These are phyloP conservation scores for Periconia macrospinosa DNA, from an alignment of 2,329 filamentous ascomycete genomes.

Conservation along the genomic window DNA sequence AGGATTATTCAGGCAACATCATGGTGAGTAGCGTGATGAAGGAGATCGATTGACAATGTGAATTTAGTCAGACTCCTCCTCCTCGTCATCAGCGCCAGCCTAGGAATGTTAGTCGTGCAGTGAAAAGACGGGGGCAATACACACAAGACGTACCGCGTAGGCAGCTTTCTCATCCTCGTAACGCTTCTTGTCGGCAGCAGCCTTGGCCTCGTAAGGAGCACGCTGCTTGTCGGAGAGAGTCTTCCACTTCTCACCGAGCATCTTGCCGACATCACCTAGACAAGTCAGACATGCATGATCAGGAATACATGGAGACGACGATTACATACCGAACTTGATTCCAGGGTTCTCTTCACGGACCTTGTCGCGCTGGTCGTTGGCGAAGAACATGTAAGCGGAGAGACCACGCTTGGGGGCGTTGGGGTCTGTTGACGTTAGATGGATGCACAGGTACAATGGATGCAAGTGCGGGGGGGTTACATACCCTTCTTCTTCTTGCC, in stretches of 20 bases:
- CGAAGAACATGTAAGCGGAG: conserved; percentile 99
- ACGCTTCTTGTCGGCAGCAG: conserved; percentile 95
- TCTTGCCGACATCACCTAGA: conserved; percentile 90
- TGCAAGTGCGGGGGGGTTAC: conserved; percentile 10
- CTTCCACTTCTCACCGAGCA: conserved; percentile 99
- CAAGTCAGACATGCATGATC: conserved; percentile 18
- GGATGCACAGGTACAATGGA: conserved; percentile 4
- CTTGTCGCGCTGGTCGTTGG: conserved; percentile 98
- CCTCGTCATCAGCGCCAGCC: conserved; percentile 40
- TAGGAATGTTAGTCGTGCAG: conserved; percentile 17
- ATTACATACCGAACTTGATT: conserved; percentile 81
- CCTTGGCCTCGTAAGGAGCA: conserved; percentile 93
- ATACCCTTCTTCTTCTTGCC: conserved; percentile 75
- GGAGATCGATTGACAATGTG: conserved; percentile 12
- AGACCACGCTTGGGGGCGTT: conserved; percentile 99
- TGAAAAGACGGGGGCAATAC: not conserved
- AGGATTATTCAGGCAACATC: conserved; percentile 15
- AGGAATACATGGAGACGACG: not conserved
- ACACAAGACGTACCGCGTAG: conserved; percentile 47
- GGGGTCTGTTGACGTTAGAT: conserved; percentile 64
- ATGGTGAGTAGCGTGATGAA: conserved; percentile 8
- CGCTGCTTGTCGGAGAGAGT: conserved; percentile 90
- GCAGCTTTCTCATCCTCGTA: conserved; percentile 97
- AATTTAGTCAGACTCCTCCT: conserved; percentile 46
- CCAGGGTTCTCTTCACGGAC: conserved; percentile 98